These are phyloP conservation scores for Pichia sorboxylosa DNA, from an alignment of 1,139 yeast genomes.

Conservation along the genomic window DNA sequence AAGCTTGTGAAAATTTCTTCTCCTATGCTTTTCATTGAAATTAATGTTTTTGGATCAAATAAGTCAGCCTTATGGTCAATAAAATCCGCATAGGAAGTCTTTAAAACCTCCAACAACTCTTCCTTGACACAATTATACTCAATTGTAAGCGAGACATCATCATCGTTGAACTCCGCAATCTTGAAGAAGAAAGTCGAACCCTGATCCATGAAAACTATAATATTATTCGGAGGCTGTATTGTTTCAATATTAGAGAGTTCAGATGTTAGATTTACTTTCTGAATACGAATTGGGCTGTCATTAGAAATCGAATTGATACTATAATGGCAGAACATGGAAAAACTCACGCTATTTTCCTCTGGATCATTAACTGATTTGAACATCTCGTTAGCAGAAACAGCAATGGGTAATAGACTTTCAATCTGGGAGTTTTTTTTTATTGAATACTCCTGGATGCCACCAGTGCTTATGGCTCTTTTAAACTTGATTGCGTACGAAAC, in stretches of 20 bases:
- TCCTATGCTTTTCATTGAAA: constrained; percentile 21
- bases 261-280: constrained; percentile 30
- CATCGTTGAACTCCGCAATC: constrained; percentile 29
- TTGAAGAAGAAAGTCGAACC: constrained; percentile 53
- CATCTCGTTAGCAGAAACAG: constrained; percentile 71
- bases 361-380: constrained; percentile 34
- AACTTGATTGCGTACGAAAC: constrained; percentile 10
- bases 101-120: constrained; percentile 28
- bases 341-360: not conserved
- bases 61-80: not conserved
- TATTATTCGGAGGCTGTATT: constrained; percentile 22
- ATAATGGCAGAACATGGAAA: constrained; percentile 47
- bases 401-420: constrained; percentile 43
- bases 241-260: constrained; percentile 20
- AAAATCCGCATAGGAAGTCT: constrained; percentile 9
- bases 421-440: constrained; percentile 21
- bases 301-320: constrained; percentile 50
- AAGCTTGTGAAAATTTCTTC: constrained; percentile 22
- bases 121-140: constrained; percentile 33
- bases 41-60: constrained; percentile 2
- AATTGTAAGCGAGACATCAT: constrained; percentile 33
- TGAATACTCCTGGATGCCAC: constrained; percentile 5
- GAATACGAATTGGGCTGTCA: constrained; percentile 43
- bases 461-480: constrained; percentile 2
- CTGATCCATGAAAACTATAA: constrained; percentile 55